Evolutionary conservation across 306 rosid species (phyloP), one percentile per base, ranked within the genome.

Genomic region (Fragaria nilgerrensis): DNA sequence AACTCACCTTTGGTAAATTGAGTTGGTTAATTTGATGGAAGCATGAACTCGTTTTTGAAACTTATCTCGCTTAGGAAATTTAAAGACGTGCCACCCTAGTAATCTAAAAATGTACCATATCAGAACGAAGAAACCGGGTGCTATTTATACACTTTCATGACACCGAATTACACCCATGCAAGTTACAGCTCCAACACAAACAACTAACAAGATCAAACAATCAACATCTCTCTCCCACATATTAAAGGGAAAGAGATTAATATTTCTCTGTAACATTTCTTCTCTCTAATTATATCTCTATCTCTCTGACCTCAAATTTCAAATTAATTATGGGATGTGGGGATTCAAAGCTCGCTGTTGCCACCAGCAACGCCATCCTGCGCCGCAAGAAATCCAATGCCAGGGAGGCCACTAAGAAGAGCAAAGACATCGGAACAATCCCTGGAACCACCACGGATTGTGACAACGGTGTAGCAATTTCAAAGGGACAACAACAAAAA

Each of bases 311-410:
- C 75, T 67, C 19, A 34, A 32, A 68, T 50, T 25, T 67, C 19
- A 34, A 32, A 68, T 50, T 25, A 79, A 79, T 77, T 27, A 94
- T 94, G 97, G 97, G 94, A 58, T 92, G 97, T 62, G 91, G 94
- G 58, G 89, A 94, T 81, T 94, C 97, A 20, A 94, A 94, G 77
- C 88, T 79, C 52, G 94, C 84, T 47, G 87, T 94, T 58, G 93
- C 82, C 55, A 79, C 93, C 39, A 82, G 80, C 53, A 89, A 89
- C 78, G 87, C 89, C 75, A 27, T 86, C 79, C 72, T 85, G 70
- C 78, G 68, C 56, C 86, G 81, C 83, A 89, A 85, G 85, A 84
- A 85, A 85, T 76, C 90, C n/a, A 44, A 41, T 5, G 80, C 66
- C 64, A 34, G 32, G 10, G 37, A 70, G 3, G 22, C 74, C 32